Conservation (phyloP, 805 yeast species). For the Yamadazyma paraphyllophila region DNA sequence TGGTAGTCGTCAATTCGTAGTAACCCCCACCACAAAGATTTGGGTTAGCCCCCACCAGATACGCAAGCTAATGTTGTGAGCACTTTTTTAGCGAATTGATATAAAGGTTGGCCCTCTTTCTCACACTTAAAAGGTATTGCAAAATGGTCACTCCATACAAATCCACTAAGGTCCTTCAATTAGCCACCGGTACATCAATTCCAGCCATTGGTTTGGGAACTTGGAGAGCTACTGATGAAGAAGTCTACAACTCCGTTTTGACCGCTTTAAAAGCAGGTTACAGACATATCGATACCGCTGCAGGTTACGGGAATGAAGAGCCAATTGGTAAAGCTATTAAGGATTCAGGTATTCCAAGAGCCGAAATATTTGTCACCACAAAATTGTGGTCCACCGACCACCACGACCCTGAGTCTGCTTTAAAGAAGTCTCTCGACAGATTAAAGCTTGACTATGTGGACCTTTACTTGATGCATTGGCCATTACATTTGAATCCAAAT, state of each 20-base stretch:
- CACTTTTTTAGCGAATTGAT: not conserved
- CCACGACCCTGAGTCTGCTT: conserved; percentile 49
- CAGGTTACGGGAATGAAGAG: conserved; percentile 63
- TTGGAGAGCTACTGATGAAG: conserved; percentile 57
- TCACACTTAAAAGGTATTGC: not conserved
- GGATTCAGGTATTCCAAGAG: conserved; percentile 61
- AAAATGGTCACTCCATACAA: conserved; percentile 3
- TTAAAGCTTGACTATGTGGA: conserved; percentile 76
- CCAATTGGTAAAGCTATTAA: conserved; percentile 56
- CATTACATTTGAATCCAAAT: conserved; percentile 45
- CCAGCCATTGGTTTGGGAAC: conserved; percentile 77
- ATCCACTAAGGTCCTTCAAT: conserved; percentile 4
- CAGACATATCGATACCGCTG: conserved; percentile 78
- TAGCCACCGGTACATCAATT: conserved; percentile 58
- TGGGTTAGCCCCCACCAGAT: not conserved
- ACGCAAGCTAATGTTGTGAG: not conserved
- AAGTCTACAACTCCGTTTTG: conserved; percentile 54
- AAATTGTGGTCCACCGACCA: conserved; percentile 62
- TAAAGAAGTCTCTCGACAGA: conserved; percentile 59
- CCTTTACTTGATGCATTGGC: conserved; percentile 82
- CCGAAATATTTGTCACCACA: conserved; percentile 67
- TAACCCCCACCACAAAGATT: not conserved
- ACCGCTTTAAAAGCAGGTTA: conserved; percentile 63
- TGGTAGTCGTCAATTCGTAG: too few relatives aligned
- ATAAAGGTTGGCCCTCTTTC: not conserved